Conservation (phyloP, 441 rosid species). For the Gossypium davidsonii region DNA sequence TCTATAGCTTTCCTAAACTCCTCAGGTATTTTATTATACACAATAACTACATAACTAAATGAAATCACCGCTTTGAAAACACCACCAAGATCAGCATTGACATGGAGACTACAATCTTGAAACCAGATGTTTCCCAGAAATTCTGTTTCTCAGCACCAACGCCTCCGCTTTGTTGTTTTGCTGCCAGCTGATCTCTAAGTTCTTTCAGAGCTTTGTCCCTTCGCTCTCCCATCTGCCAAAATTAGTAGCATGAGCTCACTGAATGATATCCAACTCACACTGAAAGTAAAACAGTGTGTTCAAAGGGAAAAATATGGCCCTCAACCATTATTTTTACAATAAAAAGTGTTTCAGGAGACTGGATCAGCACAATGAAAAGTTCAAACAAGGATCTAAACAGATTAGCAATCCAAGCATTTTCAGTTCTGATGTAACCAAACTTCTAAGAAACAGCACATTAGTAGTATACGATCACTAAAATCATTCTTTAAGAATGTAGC, state of each 20-base stretch:
- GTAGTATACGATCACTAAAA: not conserved
- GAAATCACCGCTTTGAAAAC: constrained; percentile 56
- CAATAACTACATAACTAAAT: not conserved
- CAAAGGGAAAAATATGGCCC: not conserved
- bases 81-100: constrained; percentile 81
- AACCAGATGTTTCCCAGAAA: constrained; percentile 82
- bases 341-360: not conserved
- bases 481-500: not conserved
- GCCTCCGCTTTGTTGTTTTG: constrained; percentile 34
- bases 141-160: constrained; percentile 38
- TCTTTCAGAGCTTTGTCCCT: constrained; percentile 75
- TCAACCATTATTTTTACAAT: not conserved
- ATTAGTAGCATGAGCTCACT: not conserved
- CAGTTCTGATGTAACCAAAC: not conserved
- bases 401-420: not conserved
- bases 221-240: constrained; percentile 69
- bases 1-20: constrained; percentile 10
- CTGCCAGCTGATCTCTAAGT: constrained; percentile 59
- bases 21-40: constrained; percentile 20
- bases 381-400: not conserved
- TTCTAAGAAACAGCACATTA: not conserved
- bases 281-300: not conserved
- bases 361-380: not conserved
- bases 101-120: constrained; percentile 77
- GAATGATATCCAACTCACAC: not conserved